A percentile compares a stretch with the other conserved stretches of the same genome.
Evolutionary conservation across 2,329 filamentous ascomycete genomes (phyloP).

Genomic region (Ophiostoma tasmaniense): DNA sequence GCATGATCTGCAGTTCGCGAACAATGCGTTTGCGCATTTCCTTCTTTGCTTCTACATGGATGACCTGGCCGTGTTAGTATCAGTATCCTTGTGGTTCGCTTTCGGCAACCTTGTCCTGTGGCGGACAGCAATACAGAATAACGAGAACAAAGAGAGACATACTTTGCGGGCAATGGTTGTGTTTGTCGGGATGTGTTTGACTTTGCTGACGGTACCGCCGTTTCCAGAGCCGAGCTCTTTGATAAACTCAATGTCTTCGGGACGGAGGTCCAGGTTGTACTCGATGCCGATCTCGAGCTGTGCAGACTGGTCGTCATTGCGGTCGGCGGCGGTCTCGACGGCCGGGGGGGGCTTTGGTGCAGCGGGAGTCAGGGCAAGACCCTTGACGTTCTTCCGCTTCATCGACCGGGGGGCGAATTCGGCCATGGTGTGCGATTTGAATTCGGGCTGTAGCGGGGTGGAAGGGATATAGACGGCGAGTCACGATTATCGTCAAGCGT

Average conservation of each 20-base stretch:
- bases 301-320: slow-evolving; percentile 49
- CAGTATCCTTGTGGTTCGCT: slow-evolving; percentile 12
- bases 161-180: slow-evolving; percentile 98
- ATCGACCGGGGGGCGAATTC: slow-evolving; percentile 68
- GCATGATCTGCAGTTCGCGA: slow-evolving; percentile 95
- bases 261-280: slow-evolving; percentile 85
- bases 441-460: background rate
- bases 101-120: background rate
- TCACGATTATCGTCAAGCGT: background rate
- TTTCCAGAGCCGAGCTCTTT: slow-evolving; percentile 95
- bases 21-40: slow-evolving; percentile 96
- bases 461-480: background rate
- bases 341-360: slow-evolving; percentile 63
- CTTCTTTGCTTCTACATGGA: slow-evolving; percentile 95
- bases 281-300: slow-evolving; percentile 93
- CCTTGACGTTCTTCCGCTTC: slow-evolving; percentile 99
- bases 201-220: slow-evolving; percentile 96
- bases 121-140: background rate
- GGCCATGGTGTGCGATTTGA: slow-evolving; percentile 39
- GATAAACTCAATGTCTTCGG: slow-evolving; percentile 84
- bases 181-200: slow-evolving; percentile 87
- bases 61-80: slow-evolving; percentile 54
- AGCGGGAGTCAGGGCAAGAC: slow-evolving; percentile 70
- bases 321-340: slow-evolving; percentile 63
- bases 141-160: slow-evolving; percentile 14